Evolutionary conservation across 352 stramenopile species (phyloP).

Genomic region (Phytophthora pseudosyringae): DNA sequence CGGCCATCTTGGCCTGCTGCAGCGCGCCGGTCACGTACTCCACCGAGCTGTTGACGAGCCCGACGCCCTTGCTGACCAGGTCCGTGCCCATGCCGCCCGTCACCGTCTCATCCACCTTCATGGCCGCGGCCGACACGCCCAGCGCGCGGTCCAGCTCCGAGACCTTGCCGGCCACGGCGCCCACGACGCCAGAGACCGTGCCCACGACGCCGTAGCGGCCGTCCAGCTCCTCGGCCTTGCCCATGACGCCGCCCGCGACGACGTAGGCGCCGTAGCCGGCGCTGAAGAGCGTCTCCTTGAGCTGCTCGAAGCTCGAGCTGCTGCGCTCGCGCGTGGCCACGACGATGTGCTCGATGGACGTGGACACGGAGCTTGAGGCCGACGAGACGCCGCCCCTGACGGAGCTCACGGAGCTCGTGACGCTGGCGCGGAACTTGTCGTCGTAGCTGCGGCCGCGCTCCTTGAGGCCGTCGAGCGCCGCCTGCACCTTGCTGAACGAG

Average conservation of each 20-base stretch:
- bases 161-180: slow-evolving; percentile 60
- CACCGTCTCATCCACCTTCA: slow-evolving; percentile 76
- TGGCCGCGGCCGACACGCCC: slow-evolving; percentile 68
- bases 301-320: slow-evolving; percentile 66
- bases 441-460: slow-evolving; percentile 72
- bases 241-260: slow-evolving; percentile 54
- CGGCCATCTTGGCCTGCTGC: slow-evolving; percentile 68
- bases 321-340: slow-evolving; percentile 58
- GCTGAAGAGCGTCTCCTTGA: slow-evolving; percentile 61
- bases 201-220: slow-evolving; percentile 58
- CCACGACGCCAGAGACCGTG: slow-evolving; percentile 57
- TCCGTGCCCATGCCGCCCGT: slow-evolving; percentile 69
- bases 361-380: slow-evolving; percentile 53
- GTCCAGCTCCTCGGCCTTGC: slow-evolving; percentile 69
- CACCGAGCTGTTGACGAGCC: slow-evolving; percentile 69
- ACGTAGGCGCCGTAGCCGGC: slow-evolving; percentile 62
- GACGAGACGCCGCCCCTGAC: slow-evolving; percentile 51
- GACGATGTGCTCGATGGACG: slow-evolving; percentile 76
- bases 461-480: slow-evolving; percentile 62
- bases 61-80: slow-evolving; percentile 54
- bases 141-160: slow-evolving; percentile 61
- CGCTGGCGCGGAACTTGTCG: slow-evolving; percentile 58
- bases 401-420: slow-evolving; percentile 48
- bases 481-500: slow-evolving; percentile 61
- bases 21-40: slow-evolving; percentile 72